phyloP scores from a whole-genome alignment of 805 yeast genomes.

The Metschnikowia aberdeeniae region DNA sequence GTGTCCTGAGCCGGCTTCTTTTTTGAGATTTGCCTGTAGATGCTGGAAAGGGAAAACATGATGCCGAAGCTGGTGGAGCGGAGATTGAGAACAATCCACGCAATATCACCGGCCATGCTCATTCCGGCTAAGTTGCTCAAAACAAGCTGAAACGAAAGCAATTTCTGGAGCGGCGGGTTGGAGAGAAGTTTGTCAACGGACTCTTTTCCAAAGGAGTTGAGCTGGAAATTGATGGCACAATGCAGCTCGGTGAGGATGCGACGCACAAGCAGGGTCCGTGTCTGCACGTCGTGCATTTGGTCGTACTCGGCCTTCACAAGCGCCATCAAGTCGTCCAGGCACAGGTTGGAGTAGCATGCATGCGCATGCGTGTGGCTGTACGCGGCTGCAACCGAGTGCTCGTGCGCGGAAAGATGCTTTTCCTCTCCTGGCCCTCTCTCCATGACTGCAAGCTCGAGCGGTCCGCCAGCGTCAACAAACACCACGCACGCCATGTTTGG shows the following conservation, averaged over 20 bases:
- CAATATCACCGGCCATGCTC: conserved; percentile 44
- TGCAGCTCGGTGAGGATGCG: conserved; percentile 63
- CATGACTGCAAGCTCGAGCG: conserved; percentile 5
- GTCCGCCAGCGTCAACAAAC: conserved; percentile 16
- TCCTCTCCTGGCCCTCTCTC: not conserved
- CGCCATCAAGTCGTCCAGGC: conserved; percentile 66
- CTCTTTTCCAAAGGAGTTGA: conserved; percentile 62
- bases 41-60: conserved; percentile 55
- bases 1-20: conserved; percentile 51
- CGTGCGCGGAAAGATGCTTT: not conserved
- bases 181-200: conserved; percentile 71
- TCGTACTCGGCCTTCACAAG: conserved; percentile 40
- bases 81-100: conserved; percentile 63
- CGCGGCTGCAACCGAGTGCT: conserved; percentile 55
- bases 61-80: conserved; percentile 69
- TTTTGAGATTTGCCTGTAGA: conserved; percentile 62
- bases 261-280: conserved; percentile 27
- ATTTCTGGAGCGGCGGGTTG: conserved; percentile 72
- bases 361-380: conserved; percentile 51
- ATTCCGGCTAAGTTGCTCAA: conserved; percentile 44
- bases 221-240: conserved; percentile 65
- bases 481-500: conserved; percentile 47
- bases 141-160: conserved; percentile 64
- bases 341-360: conserved; percentile 63
- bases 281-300: conserved; percentile 13